Percentiles rank a stretch among this genome's conserved stretches.
These are phyloP conservation scores for Umbelopsis sp. DNA, from an alignment of 371 early-diverging fungal genomes.

Conservation along the genomic window DNA sequence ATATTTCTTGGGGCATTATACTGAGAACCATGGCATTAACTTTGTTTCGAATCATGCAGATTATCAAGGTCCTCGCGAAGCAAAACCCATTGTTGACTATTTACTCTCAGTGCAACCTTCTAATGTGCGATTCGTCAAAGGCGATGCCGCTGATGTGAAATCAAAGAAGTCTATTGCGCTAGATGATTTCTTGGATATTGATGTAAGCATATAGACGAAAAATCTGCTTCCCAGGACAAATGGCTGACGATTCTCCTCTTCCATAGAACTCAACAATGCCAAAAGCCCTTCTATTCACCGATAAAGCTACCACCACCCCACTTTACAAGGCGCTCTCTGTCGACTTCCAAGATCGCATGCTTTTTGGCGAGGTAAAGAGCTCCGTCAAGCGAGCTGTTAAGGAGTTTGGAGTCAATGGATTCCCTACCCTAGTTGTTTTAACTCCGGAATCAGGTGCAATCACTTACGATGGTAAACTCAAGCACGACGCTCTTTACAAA, in stretches of 20 bases:
- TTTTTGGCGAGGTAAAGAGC: constrained; percentile 74
- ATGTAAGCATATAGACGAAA: constrained; percentile 36
- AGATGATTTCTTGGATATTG: constrained; percentile 54
- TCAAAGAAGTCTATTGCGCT: constrained; percentile 59
- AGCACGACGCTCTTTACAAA: constrained; percentile 56
- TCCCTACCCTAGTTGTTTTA: constrained; percentile 72
- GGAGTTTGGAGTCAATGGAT: constrained; percentile 57
- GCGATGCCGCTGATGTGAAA: constrained; percentile 49
- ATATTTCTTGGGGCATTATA: too few species aligned
- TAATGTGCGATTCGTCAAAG: constrained; percentile 54
- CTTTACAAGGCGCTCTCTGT: constrained; percentile 87
- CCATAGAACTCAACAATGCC: constrained; percentile 48
- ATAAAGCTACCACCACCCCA: constrained; percentile 72
- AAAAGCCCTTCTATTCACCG: constrained; percentile 78
- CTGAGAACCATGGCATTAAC: background rate
- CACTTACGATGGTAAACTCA: constrained; percentile 54
- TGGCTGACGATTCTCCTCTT: constrained; percentile 22
- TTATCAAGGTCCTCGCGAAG: constrained; percentile 84
- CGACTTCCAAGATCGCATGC: constrained; percentile 68
- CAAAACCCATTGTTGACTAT: constrained; percentile 74
- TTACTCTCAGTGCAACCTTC: constrained; percentile 67
- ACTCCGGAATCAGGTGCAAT: constrained; percentile 37
- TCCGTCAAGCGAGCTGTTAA: constrained; percentile 54
- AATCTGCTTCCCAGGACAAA: background rate
- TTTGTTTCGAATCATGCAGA: constrained; percentile 47